Conservation (phyloP, 306 rosid species). For the Parietaria judaica region DNA sequence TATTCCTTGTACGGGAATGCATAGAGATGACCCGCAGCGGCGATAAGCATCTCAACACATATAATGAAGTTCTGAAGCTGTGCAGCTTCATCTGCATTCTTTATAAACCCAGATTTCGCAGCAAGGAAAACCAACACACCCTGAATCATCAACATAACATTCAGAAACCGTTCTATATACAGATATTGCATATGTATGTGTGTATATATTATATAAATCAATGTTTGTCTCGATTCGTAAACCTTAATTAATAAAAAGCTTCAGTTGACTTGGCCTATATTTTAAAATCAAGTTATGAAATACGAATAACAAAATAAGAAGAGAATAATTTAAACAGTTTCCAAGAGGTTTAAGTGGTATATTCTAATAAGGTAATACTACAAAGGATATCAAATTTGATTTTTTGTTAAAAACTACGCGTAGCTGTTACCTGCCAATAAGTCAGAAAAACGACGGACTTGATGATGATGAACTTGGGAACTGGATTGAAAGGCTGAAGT, state of each 20-base stretch:
- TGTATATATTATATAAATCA: too few species aligned
- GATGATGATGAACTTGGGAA: conserved; percentile 85
- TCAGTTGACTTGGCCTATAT: background rate
- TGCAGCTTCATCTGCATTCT: conserved; percentile 88
- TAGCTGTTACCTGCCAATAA: conserved; percentile 79
- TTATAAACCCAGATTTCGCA: conserved; percentile 72
- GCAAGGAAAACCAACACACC: conserved; percentile 96
- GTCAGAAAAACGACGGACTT: conserved; percentile 97
- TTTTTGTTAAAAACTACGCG: background rate
- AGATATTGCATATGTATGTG: background rate
- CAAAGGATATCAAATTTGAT: too few species aligned
- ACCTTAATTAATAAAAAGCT: too few species aligned
- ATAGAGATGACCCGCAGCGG: conserved; percentile 84
- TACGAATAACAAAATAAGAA: too few species aligned
- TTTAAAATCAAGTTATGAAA: too few species aligned
- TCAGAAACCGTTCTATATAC: conserved; percentile 9
- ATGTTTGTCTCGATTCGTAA: too few species aligned
- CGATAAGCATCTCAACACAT: conserved; percentile 95
- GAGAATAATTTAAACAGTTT: too few species aligned
- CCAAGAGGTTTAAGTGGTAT: too few species aligned
- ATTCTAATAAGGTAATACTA: too few species aligned
- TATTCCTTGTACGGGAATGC: conserved; percentile 99
- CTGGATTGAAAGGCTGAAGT: conserved; percentile 97
- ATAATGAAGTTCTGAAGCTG: conserved; percentile 78
- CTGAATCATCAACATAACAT: conserved; percentile 35